Evolutionary conservation across 2,329 filamentous ascomycete genomes (phyloP).

Genomic region (Catunica adiposa): DNA sequence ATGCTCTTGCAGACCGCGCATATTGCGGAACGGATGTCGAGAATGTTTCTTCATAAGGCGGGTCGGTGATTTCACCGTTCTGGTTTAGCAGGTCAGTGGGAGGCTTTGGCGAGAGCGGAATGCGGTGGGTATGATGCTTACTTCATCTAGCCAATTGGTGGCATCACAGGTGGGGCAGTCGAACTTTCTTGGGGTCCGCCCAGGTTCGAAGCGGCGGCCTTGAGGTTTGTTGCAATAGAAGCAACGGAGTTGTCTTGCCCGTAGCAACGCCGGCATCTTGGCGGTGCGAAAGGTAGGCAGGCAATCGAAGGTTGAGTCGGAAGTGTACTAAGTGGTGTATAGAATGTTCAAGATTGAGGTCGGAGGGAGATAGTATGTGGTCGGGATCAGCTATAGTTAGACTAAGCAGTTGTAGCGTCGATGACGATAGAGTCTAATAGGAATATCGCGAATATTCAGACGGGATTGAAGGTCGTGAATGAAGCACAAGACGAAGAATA

Average conservation of each 20-base stretch:
- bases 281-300: no score
- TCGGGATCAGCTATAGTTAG: no score
- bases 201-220: constrained; percentile 38
- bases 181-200: constrained; percentile 40
- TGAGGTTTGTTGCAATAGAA: constrained; percentile 71
- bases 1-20: constrained; percentile 17
- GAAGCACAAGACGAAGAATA: no score
- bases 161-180: constrained; percentile 66
- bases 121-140: constrained; percentile 23
- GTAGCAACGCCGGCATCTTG: constrained; percentile 28
- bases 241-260: constrained; percentile 41
- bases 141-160: constrained; percentile 77
- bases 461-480: no score
- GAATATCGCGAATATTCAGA: no score
- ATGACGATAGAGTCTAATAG: no score
- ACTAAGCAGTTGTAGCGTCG: no score
- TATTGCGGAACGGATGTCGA: constrained; percentile 18
- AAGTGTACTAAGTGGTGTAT: no score
- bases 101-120: neutral
- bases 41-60: constrained; percentile 47
- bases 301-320: no score
- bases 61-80: constrained; percentile 82
- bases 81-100: constrained; percentile 22
- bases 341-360: no score
- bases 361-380: no score